Evolutionary conservation across 371 early-diverging fungal species (phyloP).

Genomic region (Lichtheimia corymbifera): DNA sequence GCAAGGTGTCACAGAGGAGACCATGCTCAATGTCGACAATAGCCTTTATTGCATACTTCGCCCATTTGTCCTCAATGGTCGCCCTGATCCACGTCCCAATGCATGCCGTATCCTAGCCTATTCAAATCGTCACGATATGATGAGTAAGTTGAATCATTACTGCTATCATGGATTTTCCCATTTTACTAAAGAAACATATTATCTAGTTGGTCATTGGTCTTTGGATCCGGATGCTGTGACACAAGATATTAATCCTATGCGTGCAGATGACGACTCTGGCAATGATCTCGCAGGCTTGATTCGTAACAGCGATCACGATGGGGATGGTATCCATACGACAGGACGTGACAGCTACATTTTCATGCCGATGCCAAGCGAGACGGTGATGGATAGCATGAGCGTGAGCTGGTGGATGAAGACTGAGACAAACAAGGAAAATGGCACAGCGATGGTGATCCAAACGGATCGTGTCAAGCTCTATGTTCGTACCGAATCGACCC

Average conservation of each 20-base stretch:
- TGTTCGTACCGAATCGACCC: slow-evolving; percentile 25
- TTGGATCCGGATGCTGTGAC: slow-evolving; percentile 13
- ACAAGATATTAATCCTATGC: slow-evolving; percentile 22
- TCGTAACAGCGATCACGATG: slow-evolving; percentile 23
- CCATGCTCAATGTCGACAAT: slow-evolving; percentile 42
- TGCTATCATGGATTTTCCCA: neutral
- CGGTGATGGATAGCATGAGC: slow-evolving; percentile 25
- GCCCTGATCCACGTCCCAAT: slow-evolving; percentile 27
- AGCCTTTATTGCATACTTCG: slow-evolving; percentile 50
- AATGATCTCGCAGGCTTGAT: slow-evolving; percentile 36
- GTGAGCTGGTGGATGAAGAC: slow-evolving; percentile 55
- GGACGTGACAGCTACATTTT: slow-evolving; percentile 43
- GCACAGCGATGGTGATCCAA: slow-evolving; percentile 40
- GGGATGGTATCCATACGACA: slow-evolving; percentile 24
- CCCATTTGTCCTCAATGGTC: slow-evolving; percentile 36
- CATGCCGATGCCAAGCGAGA: slow-evolving; percentile 32
- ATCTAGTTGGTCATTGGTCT: slow-evolving; percentile 41
- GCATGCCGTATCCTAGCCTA: slow-evolving; percentile 32
- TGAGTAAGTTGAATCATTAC: slow-evolving; percentile 23
- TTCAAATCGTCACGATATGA: slow-evolving; percentile 22
- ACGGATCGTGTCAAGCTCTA: slow-evolving; percentile 40
- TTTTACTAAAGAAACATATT: neutral
- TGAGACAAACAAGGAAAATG: slow-evolving; percentile 19
- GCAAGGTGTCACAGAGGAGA: slow-evolving; percentile 33
- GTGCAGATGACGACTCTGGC: slow-evolving; percentile 40